phyloP scores from a whole-genome alignment of 805 yeast genomes.

The Candida endomychidarum region DNA sequence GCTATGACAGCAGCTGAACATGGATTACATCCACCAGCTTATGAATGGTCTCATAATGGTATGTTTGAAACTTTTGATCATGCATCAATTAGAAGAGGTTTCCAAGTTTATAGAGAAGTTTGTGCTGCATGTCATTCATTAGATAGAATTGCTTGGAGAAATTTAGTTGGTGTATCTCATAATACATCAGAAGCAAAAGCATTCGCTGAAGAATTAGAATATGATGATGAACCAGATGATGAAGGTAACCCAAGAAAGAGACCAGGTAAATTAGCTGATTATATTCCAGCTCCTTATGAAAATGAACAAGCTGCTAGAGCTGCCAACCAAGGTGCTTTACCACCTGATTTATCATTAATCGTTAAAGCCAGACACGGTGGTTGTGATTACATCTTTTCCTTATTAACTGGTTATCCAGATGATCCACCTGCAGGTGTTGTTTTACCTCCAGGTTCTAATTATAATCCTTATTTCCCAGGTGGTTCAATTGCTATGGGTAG shows the following conservation, averaged over 20 bases:
- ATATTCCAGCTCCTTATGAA: constrained; percentile 91
- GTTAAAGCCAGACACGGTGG: constrained; percentile 99
- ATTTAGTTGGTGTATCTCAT: constrained; percentile 95
- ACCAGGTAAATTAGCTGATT: constrained; percentile 96
- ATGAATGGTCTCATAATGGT: constrained; percentile 92
- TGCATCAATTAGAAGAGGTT: constrained; percentile 96
- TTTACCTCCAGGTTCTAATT: constrained; percentile 92
- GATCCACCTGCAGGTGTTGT: constrained; percentile 97
- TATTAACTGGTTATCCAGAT: constrained; percentile 98
- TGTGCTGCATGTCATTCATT: constrained; percentile 99
- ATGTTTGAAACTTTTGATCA: constrained; percentile 91
- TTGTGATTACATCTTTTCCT: constrained; percentile 88
- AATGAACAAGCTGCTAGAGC: constrained; percentile 99
- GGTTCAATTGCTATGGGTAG: constrained; percentile 99
- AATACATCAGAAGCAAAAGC: constrained; percentile 85
- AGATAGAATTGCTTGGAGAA: constrained; percentile 98
- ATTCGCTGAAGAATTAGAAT: constrained; percentile 94
- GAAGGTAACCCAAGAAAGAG: constrained; percentile 98
- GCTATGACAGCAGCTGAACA: constrained; percentile 99
- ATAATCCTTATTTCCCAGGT: constrained; percentile 99
- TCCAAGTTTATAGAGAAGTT: constrained; percentile 97
- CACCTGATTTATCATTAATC: constrained; percentile 95
- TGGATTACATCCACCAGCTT: constrained; percentile 94
- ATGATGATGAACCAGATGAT: constrained; percentile 94
- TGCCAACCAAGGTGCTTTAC: constrained; percentile 98